These are phyloP conservation scores for Coriaria nepalensis DNA, from an alignment of 306 rosid species.

Conservation along the genomic window DNA sequence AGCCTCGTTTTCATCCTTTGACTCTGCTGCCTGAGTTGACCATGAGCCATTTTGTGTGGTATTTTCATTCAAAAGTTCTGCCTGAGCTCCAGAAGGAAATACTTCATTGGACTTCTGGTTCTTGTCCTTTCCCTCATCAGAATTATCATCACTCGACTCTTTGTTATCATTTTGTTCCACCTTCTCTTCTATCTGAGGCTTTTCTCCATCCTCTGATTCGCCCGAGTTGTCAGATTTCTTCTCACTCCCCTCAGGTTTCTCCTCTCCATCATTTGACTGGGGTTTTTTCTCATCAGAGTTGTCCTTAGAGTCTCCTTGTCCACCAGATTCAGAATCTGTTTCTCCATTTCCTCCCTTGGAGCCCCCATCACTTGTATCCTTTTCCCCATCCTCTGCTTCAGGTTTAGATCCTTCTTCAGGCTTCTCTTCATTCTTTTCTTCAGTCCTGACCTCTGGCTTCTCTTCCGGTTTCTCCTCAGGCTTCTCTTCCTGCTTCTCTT, in stretches of 20 bases:
- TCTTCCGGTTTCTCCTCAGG: conserved; percentile 21
- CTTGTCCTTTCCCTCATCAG: conserved; percentile 39
- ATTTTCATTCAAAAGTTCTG: conserved; percentile 73
- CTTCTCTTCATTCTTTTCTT: conserved; percentile 19
- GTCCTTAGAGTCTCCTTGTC: conserved; percentile 22
- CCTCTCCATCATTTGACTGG: conserved; percentile 29
- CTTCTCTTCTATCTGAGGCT: conserved; percentile 30
- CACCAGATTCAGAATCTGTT: conserved; percentile 24
- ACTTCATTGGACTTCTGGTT: conserved; percentile 37
- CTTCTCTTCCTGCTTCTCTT: conserved; percentile 17
- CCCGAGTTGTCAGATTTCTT: conserved; percentile 26
- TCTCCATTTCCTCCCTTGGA: conserved; percentile 37
- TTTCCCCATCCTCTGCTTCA: conserved; percentile 25
- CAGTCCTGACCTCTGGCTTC: conserved; percentile 9
- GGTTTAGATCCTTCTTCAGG: conserved; percentile 11
- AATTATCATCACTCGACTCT: conserved; percentile 28
- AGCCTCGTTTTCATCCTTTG: conserved; percentile 63
- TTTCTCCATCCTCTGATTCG: conserved; percentile 21
- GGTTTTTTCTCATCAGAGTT: conserved; percentile 23
- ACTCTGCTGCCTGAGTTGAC: conserved; percentile 71
- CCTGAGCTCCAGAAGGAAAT: conserved; percentile 62
- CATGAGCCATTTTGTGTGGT: conserved; percentile 46
- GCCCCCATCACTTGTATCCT: conserved; percentile 24
- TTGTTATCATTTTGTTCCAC: conserved; percentile 33
- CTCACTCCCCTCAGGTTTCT: conserved; percentile 14